Evolutionary conservation across 2,329 filamentous ascomycete genomes (phyloP), one percentile per base, ranked within the genome.

Genomic region (Chaetomiaceae sp.): DNA sequence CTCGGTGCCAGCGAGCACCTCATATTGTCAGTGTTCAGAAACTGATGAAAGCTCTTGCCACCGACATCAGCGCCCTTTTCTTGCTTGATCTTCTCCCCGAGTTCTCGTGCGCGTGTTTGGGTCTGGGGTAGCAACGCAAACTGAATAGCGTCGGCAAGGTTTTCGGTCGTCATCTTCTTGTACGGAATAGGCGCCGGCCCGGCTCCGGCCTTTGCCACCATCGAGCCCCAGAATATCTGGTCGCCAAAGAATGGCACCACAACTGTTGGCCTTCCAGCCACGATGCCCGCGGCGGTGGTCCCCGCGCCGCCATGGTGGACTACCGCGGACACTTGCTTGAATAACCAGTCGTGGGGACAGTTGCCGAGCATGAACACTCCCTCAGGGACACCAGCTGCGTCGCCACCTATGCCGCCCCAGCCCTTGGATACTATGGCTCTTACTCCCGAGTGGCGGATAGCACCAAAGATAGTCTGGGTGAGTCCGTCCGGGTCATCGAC

Each of bases 251-350:
- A 95, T 0, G 90, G 90, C 0, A 95, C 84, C 2, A 95, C 79
- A 2, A 94, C 80, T 0, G 90, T 95, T 2, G 90, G 90, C 49
- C 84, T 84, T 21, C 89, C 90, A 1, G 84, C 81, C 16, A 86
- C 81, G 56, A 95, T 88, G n/a, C 90, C 90, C 1, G 89, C 88
- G 1, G 90, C 89, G 1, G 89, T 95, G 2, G 90, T 96, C 16
- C 90, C 90, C 8, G 90, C 90, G 53, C 90, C 90, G 20, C 90
- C 90, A 58, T 95, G 90, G 64, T 95, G 90, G 5, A 94, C 86
- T 1, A 95, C 90, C 38, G 83, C 85, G 0, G 87, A 86, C 1
- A 95, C 89, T 33, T 79, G 84, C 58, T 89, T 77, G 68, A 95
- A 95, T 0, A 95, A 72, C 90, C 90, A 95, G 69, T 95, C 90